Evolutionary conservation across 495 filamentous ascomycete species (phyloP), one percentile per base, ranked within the genome.

Genomic region (Entonaema liquescens): DNA sequence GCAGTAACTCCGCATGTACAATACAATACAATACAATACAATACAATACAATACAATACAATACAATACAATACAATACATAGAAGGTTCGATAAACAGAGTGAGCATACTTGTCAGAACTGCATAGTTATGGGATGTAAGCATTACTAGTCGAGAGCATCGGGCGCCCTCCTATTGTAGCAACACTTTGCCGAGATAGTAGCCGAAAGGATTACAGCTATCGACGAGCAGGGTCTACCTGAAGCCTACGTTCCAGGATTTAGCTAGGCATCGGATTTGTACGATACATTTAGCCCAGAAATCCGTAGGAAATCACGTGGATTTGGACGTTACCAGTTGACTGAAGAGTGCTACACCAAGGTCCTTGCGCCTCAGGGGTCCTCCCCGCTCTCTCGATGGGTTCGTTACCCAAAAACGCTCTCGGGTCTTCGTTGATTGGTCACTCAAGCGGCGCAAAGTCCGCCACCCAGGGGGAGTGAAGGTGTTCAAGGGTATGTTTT

Each of bases 281-380:
- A 54, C 35, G n/a, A 49, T 44, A 44, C 40, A 21, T 19, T 60
- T 29, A n/a, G 19, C 25, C 4, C 15, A 60, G 40, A 49, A 33
- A 47, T 25, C 5, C 13, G 19, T 7, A 56, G 11, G 1, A 26
- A 21, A 33, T 67, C 69, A 68, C 65, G 65, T 68, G 70, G 65
- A 58, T 13, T 8, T 15, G 11, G 40, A 40, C 56, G 59, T 57
- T 65, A 54, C 59, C 69, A 70, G 61, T 58, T 26, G 29, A 38
- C 17, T 56, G 3, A 49, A 42, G 9, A 53, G 17, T 63, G 31
- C 42, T 17, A 31, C 31, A 40, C 55, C 23, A 33, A 33, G 29
- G 25, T 50, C 59, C 64, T 67, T 67, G 64, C 26, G 59, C 21
- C 6, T 65, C 70, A 68, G 44, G 70, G 70, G 42, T 67, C 70